Base-by-base conservation (phyloP, 768 basidiomycete species). In the Flagelloscypha sp. region DNA sequence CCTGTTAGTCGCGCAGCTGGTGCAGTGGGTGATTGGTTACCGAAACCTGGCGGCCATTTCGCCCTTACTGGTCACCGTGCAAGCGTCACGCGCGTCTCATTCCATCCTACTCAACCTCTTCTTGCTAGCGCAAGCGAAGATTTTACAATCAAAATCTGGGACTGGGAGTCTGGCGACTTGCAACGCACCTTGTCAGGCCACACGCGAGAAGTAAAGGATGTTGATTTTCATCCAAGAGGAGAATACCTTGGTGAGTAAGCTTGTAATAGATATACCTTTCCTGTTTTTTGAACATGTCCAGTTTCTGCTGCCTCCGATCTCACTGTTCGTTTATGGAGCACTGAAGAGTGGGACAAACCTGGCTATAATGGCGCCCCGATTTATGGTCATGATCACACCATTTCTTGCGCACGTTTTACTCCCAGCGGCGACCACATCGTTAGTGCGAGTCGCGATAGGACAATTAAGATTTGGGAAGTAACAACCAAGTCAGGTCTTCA, bases 141-240 rank as follows among this genome's bases (percentile, higher is more conserved):
- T 52, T 71, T 86, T 33, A 90, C 79, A 1, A 72, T 93, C 46
- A 93, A 93, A 66, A 79, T 93, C 30, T 93, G 90, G 89, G 90
- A 94, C 49, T 94, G 89, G 89, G 90, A 94, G 55, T 83, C 84
- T 20, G 90, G 90, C 27, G 89, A 93, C 47, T 84, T 90, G 54
- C 90, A 94, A 57, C 63, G 87, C 45, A 93, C 90, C 7, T 58
- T 93, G 40, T 93, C 92, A 58, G 86, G 89, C 6, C 90, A 94
- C 62, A 93, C 90, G 22, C 87, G 85, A 54, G 76, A 81, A 13
- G 80, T 93, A 19, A 76, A 76, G 54, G 90, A 92, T 59, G 76
- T 85, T 36, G 84, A 90, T 54, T 94, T 83, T 52, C 87, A 93
- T 57, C 74, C 77, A 41, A 88, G 85, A 61, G 90, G 90, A 22